Evolutionary conservation across 1,284 basidiomycete genomes (phyloP).

Genomic region (Naganishia sp.): DNA sequence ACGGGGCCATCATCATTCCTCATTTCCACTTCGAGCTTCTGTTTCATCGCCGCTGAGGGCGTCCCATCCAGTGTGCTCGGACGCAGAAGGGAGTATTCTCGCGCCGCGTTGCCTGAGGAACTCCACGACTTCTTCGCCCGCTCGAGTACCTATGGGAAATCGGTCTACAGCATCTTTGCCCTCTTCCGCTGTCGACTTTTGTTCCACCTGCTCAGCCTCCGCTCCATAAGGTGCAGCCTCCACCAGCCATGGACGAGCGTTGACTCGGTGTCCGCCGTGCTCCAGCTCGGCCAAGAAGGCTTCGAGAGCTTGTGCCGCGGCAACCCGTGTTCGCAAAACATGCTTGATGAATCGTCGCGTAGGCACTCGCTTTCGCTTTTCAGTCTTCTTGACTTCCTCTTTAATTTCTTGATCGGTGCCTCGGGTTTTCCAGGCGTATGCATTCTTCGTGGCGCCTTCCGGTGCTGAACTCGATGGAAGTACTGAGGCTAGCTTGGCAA

Average conservation of each 20-base stretch:
- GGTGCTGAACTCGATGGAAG: conserved; percentile 44
- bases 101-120: conserved; percentile 50
- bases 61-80: conserved; percentile 15
- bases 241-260: conserved; percentile 51
- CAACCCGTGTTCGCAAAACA: conserved; percentile 74
- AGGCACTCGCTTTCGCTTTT: conserved; percentile 59
- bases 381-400: conserved; percentile 51
- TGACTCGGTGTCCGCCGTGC: conserved; percentile 37
- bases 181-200: conserved; percentile 31
- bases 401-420: conserved; percentile 45
- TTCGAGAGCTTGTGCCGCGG: conserved; percentile 72
- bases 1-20: neutral
- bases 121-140: conserved; percentile 48
- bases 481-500: conserved; percentile 70
- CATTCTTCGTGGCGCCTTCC: conserved; percentile 44
- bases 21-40: conserved; percentile 14
- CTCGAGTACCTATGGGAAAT: conserved; percentile 41
- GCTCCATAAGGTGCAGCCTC: conserved; percentile 42
- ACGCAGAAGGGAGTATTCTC: conserved; percentile 35
- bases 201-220: conserved; percentile 34
- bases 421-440: conserved; percentile 36
- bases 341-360: conserved; percentile 80
- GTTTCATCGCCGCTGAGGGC: conserved; percentile 25
- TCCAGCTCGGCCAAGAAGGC: conserved; percentile 70
- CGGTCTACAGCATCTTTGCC: conserved; percentile 43